phyloP scores from a whole-genome alignment of 2,329 filamentous ascomycete genomes.

The Delphinella strobiligena region DNA sequence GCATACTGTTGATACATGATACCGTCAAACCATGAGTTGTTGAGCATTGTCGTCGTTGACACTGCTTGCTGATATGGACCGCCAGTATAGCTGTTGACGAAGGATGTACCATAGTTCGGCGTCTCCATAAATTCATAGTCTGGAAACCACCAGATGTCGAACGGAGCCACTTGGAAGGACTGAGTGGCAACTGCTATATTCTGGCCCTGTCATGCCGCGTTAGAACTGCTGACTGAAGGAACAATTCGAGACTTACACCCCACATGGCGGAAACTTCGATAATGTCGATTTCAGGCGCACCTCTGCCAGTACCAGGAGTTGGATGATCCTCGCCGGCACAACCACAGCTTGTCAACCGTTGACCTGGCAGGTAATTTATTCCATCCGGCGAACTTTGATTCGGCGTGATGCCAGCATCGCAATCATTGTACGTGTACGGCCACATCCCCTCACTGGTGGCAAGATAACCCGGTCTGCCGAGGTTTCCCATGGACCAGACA shows the following conservation, averaged over 20 bases:
- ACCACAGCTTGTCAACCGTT: constrained; percentile 32
- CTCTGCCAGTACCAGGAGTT: constrained; percentile 33
- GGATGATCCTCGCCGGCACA: constrained; percentile 36
- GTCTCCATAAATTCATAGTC: constrained; percentile 41
- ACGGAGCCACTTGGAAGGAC: constrained; percentile 38
- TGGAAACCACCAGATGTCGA: constrained; percentile 35
- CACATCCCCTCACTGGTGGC: constrained; percentile 42
- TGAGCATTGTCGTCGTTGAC: constrained; percentile 42
- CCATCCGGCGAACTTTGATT: constrained; percentile 36
- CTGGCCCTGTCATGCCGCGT: constrained; percentile 6
- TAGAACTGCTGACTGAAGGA: no score
- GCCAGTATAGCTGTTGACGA: constrained; percentile 41
- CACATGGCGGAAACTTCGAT: constrained; percentile 36
- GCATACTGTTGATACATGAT: constrained; percentile 42
- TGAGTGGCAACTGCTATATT: constrained; percentile 35
- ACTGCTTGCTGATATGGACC: constrained; percentile 45
- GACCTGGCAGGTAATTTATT: constrained; percentile 30
- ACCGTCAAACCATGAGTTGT: constrained; percentile 44
- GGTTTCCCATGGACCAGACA: constrained; percentile 43
- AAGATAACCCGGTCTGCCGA: constrained; percentile 40
- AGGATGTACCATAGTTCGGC: constrained; percentile 35
- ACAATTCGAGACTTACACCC: constrained; percentile 14
- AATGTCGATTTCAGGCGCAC: constrained; percentile 38
- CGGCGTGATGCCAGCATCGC: constrained; percentile 38
- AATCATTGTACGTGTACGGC: constrained; percentile 43